Evolutionary conservation across 805 yeast species (phyloP), one percentile per base, ranked within the genome.

Genomic region (Lachancea sp.): DNA sequence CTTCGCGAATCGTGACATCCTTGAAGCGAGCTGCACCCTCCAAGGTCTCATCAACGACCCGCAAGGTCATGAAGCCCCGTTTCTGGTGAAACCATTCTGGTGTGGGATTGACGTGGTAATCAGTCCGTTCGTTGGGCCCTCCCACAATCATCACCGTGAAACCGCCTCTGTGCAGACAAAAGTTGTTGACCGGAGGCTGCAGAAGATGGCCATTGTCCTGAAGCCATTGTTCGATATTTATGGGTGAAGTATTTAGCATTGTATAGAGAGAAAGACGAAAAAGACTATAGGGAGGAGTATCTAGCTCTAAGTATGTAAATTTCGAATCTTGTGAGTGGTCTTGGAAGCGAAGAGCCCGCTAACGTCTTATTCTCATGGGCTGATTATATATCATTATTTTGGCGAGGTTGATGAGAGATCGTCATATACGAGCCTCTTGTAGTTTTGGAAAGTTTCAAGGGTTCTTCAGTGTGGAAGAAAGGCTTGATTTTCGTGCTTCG

Each of bases 101-200:
- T 0, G 97, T 90, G 56, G 87, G 95, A 59, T 90, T 90, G 40
- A 90, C 78, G 59, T 90, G 97, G 61, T 87, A 90, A 61, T 90
- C 97, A 0, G 95, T 89, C 47, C 97, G 73, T 57, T 82, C 95
- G 62, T 90, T 90, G 3, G 97, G 97, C 0, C 97, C 97, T 13
- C 97, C 97, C 1, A 90, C 95, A 42, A 89, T 81, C 96, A 90
- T 90, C 31, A 89, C 88, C 0, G 96, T 89, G 62, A 85, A 85
- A 0, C 96, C 96, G 4, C 95, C 96, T 39, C 89, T 72, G 64
- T 90, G 95, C 25, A 90, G 76, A 58, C 96, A 88, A 67, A 68
- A 90, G 60, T 90, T 90, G 64, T 88, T 88, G 29, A 90, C 96
- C 1, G 97, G 97, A 1, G 97, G 97, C 62, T 85, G 81, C 32